phyloP scores from a whole-genome alignment of 1,284 basidiomycete species.

The Athelia sp. region DNA sequence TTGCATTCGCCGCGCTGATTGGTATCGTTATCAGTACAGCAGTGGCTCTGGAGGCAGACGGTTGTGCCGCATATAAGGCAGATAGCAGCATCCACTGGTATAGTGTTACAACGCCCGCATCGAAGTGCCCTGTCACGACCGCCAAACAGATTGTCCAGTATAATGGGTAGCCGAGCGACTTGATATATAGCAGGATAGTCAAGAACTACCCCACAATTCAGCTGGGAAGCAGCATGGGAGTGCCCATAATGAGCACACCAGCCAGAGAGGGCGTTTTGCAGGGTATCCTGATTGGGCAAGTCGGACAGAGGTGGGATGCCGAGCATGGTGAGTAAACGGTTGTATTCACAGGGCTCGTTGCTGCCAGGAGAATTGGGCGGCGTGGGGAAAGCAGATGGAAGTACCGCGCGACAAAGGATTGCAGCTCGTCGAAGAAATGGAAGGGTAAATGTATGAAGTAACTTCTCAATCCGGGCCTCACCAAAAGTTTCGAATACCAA shows the following conservation, averaged over 20 bases:
- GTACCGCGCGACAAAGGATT: slow-evolving; percentile 78
- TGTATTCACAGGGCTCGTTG: slow-evolving; percentile 63
- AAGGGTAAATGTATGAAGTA: slow-evolving; percentile 86
- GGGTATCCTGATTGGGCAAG: slow-evolving; percentile 73
- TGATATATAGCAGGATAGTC: slow-evolving; percentile 88
- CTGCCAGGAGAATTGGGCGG: slow-evolving; percentile 32
- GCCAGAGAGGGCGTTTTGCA: slow-evolving; percentile 77
- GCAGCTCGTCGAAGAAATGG: slow-evolving; percentile 92
- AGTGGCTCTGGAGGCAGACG: slow-evolving; percentile 91
- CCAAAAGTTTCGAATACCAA: slow-evolving; percentile 74
- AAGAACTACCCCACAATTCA: slow-evolving; percentile 69
- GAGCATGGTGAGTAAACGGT: slow-evolving; percentile 71
- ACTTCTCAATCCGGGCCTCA: slow-evolving; percentile 77
- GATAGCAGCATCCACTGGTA: slow-evolving; percentile 85
- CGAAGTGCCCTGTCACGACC: slow-evolving; percentile 63
- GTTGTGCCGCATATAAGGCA: slow-evolving; percentile 89
- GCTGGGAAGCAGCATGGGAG: slow-evolving; percentile 65
- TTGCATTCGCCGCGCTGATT: slow-evolving; percentile 84
- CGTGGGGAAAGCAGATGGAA: slow-evolving; percentile 53
- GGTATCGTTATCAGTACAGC: slow-evolving; percentile 75
- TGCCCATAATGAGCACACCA: slow-evolving; percentile 83
- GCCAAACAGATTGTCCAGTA: slow-evolving; percentile 82
- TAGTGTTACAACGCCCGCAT: slow-evolving; percentile 76
- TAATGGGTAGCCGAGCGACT: slow-evolving; percentile 75
- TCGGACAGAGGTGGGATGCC: slow-evolving; percentile 75